Conservation (phyloP, 148 eudicot species). For the Bassia scoparia region DNA sequence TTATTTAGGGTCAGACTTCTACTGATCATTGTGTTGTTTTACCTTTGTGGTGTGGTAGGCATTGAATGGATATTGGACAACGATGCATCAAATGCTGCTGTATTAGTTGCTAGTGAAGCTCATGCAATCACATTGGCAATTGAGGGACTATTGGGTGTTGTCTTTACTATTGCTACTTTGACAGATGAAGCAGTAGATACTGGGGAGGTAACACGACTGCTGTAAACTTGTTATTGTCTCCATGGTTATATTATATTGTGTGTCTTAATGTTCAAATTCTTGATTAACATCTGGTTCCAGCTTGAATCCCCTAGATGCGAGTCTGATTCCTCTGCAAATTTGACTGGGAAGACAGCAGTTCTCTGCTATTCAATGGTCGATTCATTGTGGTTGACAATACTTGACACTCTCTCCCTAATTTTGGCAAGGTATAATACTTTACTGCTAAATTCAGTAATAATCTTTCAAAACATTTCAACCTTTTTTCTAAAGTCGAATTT, state of each 20-base stretch:
- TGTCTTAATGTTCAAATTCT: slow-evolving; percentile 4
- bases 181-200: slow-evolving; percentile 97
- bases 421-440: slow-evolving; percentile 60
- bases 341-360: slow-evolving; percentile 70
- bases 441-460: slow-evolving; percentile 13
- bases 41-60: slow-evolving; percentile 43
- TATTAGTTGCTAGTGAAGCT: slow-evolving; percentile 98
- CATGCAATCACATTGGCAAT: slow-evolving; percentile 96
- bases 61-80: slow-evolving; percentile 97
- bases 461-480: slow-evolving; percentile 5
- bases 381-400: slow-evolving; percentile 87
- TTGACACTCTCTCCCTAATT: slow-evolving; percentile 84
- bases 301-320: slow-evolving; percentile 93
- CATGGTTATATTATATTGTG: slow-evolving; percentile 1
- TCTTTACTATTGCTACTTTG: slow-evolving; percentile 93
- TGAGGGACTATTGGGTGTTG: slow-evolving; percentile 96
- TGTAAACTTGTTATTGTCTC: slow-evolving; percentile 4
- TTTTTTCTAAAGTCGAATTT: slow-evolving; percentile 28
- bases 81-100: slow-evolving; percentile 96
- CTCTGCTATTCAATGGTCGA: slow-evolving; percentile 89
- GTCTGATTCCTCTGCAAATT: slow-evolving; percentile 49
- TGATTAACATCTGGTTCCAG: slow-evolving; percentile 41
- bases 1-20: not conserved
- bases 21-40: slow-evolving; percentile 9
- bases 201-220: slow-evolving; percentile 65